Evolutionary conservation across 768 basidiomycete species (phyloP), one percentile per base, ranked within the genome.

Genomic region (Cystobasidium onofrii): DNA sequence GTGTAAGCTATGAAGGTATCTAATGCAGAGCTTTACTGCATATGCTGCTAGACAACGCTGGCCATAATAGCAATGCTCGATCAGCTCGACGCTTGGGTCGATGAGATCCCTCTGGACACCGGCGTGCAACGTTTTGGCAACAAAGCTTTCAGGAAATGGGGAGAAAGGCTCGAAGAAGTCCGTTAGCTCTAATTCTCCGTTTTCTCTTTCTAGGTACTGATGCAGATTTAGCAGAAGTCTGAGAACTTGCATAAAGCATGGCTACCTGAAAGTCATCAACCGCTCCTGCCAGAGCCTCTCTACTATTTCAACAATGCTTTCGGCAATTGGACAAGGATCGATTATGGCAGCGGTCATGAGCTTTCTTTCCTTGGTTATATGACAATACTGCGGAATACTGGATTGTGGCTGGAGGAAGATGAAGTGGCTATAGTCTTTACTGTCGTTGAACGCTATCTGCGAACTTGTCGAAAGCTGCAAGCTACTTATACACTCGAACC

Each of bases 301-400:
- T 91, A 92, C 0, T 90, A 95, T 76, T 81, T 97, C 34, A 77
- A 89, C 67, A 84, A 87, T 1, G 89, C 92, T 0, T 97, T 98
- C 80, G 96, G 96, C 9, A 92, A 90, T 2, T 89, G 91, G 78
- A 85, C 86, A 15, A 87, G 96, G 69, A 87, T 98, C 83, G 96
- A 99, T 83, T 98, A 97, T 79, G 95, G 96, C 0, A 92, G 91
- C 1, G 96, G 96, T 0, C 96, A 99, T 78, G 96, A 98, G 83
- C 86, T 91, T 0, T 88, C 90, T 17, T 78, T 78, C 76, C 33
- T 77, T 36, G 41, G 66, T 34, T 76, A 76, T 71, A 78, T 77
- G 61, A 39, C 39, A 39, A 39, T 39, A 39, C 6, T 15, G 15
- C 7, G 39, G 7, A 6, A 15, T 39, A 39, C 39, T 39, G 39